Conservation (phyloP, 352 stramenopile genomes). For the Pythium brassicae region DNA sequence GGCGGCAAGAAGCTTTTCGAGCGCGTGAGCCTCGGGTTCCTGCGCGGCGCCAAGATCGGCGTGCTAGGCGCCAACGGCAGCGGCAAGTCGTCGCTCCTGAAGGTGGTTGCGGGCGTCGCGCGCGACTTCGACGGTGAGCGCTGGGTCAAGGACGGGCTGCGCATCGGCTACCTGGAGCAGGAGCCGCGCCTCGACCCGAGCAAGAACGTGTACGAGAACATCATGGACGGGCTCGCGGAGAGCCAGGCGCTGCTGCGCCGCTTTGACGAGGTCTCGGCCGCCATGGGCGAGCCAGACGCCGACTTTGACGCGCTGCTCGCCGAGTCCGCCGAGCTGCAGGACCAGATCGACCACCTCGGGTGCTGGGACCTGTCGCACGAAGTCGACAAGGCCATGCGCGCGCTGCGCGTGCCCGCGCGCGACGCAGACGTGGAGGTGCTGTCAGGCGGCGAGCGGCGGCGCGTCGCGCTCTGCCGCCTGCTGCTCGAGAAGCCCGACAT, state of each 20-base stretch:
- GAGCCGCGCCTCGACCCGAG: constrained; percentile 80
- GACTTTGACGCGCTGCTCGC: constrained; percentile 85
- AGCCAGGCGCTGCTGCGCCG: constrained; percentile 67
- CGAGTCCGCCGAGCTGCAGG: constrained; percentile 84
- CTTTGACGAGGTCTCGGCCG: constrained; percentile 86
- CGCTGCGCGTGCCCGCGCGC: constrained; percentile 61
- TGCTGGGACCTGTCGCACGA: constrained; percentile 83
- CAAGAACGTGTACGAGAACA: constrained; percentile 89
- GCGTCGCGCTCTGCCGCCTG: constrained; percentile 94
- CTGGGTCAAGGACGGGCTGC: constrained; percentile 83
- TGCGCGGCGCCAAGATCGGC: constrained; percentile 93
- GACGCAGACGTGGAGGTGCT: constrained; percentile 71
- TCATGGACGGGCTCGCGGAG: constrained; percentile 86
- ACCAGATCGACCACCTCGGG: constrained; percentile 80
- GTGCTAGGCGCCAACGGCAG: constrained; percentile 94
- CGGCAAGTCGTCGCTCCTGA: constrained; percentile 95
- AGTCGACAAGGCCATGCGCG: constrained; percentile 81
- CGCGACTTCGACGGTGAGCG: constrained; percentile 85
- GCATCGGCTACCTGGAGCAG: constrained; percentile 85
- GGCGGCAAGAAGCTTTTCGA: constrained; percentile 86
- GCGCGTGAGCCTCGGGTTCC: constrained; percentile 68
- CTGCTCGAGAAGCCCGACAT: constrained; percentile 96
- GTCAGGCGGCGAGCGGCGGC: constrained; percentile 92
- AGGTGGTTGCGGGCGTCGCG: constrained; percentile 92
- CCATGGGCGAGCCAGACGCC: constrained; percentile 87